Evolutionary conservation across 768 basidiomycete genomes (phyloP).

Genomic region (Leccinum subtestaceum): DNA sequence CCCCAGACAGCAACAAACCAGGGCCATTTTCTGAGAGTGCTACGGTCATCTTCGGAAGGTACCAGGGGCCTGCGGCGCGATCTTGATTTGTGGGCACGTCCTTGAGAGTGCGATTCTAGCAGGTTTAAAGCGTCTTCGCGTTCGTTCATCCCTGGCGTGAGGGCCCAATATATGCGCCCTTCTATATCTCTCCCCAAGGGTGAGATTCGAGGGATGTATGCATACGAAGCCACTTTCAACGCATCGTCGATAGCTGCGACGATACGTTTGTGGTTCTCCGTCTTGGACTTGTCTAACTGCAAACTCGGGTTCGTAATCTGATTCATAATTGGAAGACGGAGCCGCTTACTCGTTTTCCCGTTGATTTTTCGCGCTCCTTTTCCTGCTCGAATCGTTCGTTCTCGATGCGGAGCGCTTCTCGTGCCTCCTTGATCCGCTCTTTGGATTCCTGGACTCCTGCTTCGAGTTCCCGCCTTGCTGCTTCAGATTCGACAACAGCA

Average conservation of each 20-base stretch:
- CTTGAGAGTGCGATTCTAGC: constrained; percentile 25
- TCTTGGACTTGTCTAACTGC: constrained; percentile 43
- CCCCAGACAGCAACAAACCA: constrained; percentile 83
- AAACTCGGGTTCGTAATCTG: constrained; percentile 3
- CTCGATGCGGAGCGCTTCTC: constrained; percentile 42
- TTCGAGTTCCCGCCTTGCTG: constrained; percentile 61
- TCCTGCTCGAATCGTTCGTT: constrained; percentile 29
- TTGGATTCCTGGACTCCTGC: constrained; percentile 53
- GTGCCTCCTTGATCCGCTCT: constrained; percentile 48
- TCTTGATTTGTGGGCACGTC: constrained; percentile 32
- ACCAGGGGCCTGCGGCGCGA: constrained; percentile 39
- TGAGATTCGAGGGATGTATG: constrained; percentile 51
- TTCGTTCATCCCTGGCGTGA: constrained; percentile 59
- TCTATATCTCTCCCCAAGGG: constrained; percentile 68
- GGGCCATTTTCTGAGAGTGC: constrained; percentile 57
- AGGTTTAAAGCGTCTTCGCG: constrained; percentile 44
- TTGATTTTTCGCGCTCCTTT: constrained; percentile 57
- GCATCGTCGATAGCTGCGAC: constrained; percentile 53
- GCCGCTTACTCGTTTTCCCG: constrained; percentile 23
- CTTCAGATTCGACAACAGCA: constrained; percentile 42
- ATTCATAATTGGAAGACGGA: not conserved
- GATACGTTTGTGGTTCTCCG: constrained; percentile 48
- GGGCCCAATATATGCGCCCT: constrained; percentile 65
- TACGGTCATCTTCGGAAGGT: constrained; percentile 48
- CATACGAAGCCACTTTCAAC: constrained; percentile 45